Evolutionary conservation across 2,329 filamentous ascomycete genomes (phyloP), one percentile per base, ranked within the genome.

Genomic region (Penicillium sclerotigenum): DNA sequence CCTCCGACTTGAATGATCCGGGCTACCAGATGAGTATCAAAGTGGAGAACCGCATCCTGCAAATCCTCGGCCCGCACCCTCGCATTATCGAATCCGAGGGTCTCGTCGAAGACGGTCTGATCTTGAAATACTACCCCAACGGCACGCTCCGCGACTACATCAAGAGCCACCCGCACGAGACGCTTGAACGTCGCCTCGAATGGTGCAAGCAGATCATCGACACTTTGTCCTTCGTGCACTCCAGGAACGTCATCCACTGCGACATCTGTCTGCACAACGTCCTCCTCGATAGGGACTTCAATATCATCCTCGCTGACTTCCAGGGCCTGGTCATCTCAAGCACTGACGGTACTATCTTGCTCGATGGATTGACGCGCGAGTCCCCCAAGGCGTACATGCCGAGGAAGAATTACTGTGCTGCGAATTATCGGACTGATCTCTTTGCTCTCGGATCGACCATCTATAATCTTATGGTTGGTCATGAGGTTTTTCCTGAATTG

Each of bases 391-490:
- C 52, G 37, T 61, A 47, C 18, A 52, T 57, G 52, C 61, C 61
- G 9, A 38, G 61, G 6, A 18, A 18, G 5, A 8, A 58, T 24
- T 16, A 36, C 2, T 47, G 52, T 24, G 24, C 50, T 37, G 57
- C 60, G 18, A 54, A 38, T 42, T 47, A 47, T 34, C 48, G 48
- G 22, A 64, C 63, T 38, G 63, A 64, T 53, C 47, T 65, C n/a
- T 61, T 65, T 51, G 63, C 63, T 16, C 47, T 64, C 22, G 62
- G 63, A 20, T 64, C 60, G 42, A 55, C 60, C 2, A 63, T 65
- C 8, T 64, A 64, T 45, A 52, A 58, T 22, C 59, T 65, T 33
- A 59, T 64, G n/a, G 52, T 40, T 22, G 60, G 60, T 2, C 49
- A 58, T 49, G 59, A 61, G 18, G 49, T 63, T 2, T 61, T 61